These are phyloP conservation scores for Candida odintsovae DNA, from an alignment of 805 yeast genomes.

Conservation along the genomic window DNA sequence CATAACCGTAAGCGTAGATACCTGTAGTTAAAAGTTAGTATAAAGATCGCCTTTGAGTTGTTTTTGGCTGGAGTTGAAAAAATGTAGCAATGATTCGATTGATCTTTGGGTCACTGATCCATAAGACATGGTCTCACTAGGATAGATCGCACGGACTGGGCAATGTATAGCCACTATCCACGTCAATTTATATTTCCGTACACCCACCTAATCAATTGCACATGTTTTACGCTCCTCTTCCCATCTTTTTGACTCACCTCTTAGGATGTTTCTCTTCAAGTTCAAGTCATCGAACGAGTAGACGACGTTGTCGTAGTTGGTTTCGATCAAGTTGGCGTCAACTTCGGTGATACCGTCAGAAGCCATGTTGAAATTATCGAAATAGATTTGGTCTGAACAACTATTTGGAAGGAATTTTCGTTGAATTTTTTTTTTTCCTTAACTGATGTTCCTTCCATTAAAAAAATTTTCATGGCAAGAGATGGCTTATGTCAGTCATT, in stretches of 20 bases:
- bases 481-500: neutral
- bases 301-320: constrained; percentile 93
- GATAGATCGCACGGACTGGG: neutral
- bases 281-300: constrained; percentile 74
- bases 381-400: neutral
- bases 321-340: constrained; percentile 78
- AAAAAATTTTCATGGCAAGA: neutral
- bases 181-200: neutral
- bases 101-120: neutral
- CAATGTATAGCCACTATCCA: neutral
- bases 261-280: constrained; percentile 56
- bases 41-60: neutral
- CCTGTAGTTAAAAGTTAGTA: constrained; percentile 40
- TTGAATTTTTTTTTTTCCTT: constrained; percentile 3
- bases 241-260: constrained; percentile 28
- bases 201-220: neutral
- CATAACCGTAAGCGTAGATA: constrained; percentile 89
- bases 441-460: neutral
- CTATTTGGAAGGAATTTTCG: neutral
- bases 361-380: constrained; percentile 24
- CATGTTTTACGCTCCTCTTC: neutral
- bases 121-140: neutral
- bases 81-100: neutral
- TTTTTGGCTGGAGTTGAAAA: neutral
- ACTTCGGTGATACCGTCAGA: constrained; percentile 69